Evolutionary conservation across 83 land plant species (phyloP).

Genomic region (Picea mariana): DNA sequence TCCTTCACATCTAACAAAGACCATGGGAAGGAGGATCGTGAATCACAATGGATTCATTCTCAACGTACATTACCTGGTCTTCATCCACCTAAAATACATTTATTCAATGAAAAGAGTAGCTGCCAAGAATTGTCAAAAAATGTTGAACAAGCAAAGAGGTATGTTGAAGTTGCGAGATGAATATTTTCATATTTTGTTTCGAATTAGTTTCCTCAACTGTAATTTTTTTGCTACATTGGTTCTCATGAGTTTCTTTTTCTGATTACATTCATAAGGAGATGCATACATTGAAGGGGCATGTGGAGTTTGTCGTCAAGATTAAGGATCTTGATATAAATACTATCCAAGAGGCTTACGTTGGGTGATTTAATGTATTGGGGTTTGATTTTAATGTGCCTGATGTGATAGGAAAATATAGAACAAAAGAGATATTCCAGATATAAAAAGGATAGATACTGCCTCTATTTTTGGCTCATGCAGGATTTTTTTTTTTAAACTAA

Average conservation of each 20-base stretch:
- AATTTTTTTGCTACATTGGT: background rate
- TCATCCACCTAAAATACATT: background rate
- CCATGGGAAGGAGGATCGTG: constrained; percentile 35
- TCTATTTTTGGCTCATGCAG: too few species aligned
- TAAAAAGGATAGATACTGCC: too few species aligned
- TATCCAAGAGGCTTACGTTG: constrained; percentile 59
- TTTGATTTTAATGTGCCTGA: too few species aligned
- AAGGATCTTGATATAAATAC: constrained; percentile 60
- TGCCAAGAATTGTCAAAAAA: constrained; percentile 52
- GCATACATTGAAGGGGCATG: constrained; percentile 56
- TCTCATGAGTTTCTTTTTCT: background rate
- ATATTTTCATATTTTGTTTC: background rate
- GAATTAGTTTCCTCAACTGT: background rate
- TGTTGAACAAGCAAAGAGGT: constrained; percentile 69
- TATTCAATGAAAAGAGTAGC: constrained; percentile 24
- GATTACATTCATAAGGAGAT: constrained; percentile 44
- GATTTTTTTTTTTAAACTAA: too few species aligned
- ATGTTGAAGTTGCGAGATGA: constrained; percentile 73
- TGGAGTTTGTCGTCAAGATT: constrained; percentile 55
- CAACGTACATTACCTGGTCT: constrained; percentile 45
- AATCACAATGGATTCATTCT: constrained; percentile 50
- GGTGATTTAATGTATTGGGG: constrained; percentile 17
- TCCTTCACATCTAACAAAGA: constrained; percentile 33
- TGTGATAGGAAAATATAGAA: too few species aligned
- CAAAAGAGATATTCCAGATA: too few species aligned